Conservation (phyloP, 441 rosid genomes). For the Metrosideros polymorpha region DNA sequence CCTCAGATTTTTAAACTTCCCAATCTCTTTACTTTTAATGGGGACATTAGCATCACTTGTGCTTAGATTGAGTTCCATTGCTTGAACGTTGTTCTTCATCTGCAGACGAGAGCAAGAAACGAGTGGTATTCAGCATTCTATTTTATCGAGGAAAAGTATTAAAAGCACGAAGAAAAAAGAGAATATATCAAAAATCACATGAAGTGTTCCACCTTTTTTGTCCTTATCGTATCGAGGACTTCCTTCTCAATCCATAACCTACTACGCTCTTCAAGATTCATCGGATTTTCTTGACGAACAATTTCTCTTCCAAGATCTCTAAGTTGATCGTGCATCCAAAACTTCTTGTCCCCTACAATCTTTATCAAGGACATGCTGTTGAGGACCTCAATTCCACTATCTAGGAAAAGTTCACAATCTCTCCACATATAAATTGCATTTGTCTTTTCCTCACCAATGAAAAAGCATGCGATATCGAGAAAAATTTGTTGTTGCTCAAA, state of each 20-base stretch:
- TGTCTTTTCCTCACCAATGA: background rate
- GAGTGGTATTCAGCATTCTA: background rate
- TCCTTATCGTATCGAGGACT: background rate
- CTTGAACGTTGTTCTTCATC: background rate
- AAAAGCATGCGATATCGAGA: background rate
- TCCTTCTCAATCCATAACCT: background rate
- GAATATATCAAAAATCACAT: background rate
- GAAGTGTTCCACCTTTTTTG: background rate
- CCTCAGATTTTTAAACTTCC: background rate
- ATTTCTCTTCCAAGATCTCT: background rate
- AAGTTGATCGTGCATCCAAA: background rate
- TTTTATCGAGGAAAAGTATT: background rate
- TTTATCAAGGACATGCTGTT: background rate
- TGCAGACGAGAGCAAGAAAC: background rate
- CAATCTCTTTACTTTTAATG: background rate
- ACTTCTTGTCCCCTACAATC: background rate
- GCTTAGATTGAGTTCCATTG: background rate
- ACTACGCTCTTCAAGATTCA: background rate
- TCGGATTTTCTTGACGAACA: fast-evolving
- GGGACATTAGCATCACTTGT: background rate
- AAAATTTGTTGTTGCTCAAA: too few species aligned
- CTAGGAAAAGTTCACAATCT: background rate
- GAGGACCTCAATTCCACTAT: background rate
- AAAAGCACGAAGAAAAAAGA: background rate
- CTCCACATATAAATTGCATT: background rate